These are phyloP conservation scores for Fraxinus xanthoxyloides DNA, from an alignment of 305 asterid genomes.

Conservation along the genomic window DNA sequence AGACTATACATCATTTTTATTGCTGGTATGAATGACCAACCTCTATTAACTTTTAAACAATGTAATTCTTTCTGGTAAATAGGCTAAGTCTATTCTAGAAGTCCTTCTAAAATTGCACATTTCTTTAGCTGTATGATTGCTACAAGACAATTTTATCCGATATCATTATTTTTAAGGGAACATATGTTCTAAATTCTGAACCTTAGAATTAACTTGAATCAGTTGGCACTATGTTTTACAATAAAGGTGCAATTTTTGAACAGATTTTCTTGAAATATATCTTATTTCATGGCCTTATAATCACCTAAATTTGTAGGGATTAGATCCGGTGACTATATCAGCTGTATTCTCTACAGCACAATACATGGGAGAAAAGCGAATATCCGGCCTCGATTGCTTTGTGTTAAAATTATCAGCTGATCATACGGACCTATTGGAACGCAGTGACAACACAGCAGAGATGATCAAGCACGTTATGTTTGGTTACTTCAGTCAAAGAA, in stretches of 20 bases:
- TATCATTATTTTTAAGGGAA: not conserved
- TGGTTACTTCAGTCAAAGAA: slow-evolving; percentile 80
- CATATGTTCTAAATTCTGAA: not conserved
- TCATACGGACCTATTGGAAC: slow-evolving; percentile 53
- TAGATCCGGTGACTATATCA: slow-evolving; percentile 69
- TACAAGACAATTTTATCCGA: not conserved
- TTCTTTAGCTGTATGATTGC: not conserved
- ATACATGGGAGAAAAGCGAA: slow-evolving; percentile 72
- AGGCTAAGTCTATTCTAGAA: not conserved
- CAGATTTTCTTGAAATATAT: not conserved
- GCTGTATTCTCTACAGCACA: slow-evolving; percentile 62
- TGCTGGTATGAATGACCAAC: slow-evolving; percentile 24
- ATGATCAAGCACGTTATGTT: slow-evolving; percentile 70
- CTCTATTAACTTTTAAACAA: not conserved
- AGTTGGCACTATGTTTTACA: not conserved
- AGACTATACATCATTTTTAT: slow-evolving; percentile 11
- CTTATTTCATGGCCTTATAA: not conserved
- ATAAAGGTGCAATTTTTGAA: not conserved
- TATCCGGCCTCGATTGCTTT: slow-evolving; percentile 61
- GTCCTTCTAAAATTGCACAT: slow-evolving; percentile 4
- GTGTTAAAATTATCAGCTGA: slow-evolving; percentile 66
- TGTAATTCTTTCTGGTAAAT: slow-evolving; percentile 14
- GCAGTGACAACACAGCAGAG: slow-evolving; percentile 78
- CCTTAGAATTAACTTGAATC: not conserved
- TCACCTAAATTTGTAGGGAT: slow-evolving; percentile 43